Percentiles rank a stretch among this genome's conserved stretches.
phyloP scores from a whole-genome alignment of 495 filamentous ascomycete genomes.

The Aspergillus kassunensis region DNA sequence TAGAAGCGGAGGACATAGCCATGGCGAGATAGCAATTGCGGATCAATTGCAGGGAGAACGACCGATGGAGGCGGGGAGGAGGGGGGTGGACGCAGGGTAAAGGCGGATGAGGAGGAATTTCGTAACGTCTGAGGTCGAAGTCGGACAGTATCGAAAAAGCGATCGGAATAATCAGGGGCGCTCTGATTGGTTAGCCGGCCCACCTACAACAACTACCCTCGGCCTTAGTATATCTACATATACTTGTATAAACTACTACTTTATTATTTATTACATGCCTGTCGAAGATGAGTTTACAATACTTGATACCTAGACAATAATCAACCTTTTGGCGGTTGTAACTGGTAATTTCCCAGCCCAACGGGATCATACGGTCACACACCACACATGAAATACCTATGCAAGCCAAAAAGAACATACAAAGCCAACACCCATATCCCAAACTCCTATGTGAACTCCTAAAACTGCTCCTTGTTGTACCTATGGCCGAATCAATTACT shows the following conservation, averaged over 20 bases:
- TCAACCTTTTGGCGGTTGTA: too few relatives aligned
- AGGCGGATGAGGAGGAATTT: conserved; percentile 32
- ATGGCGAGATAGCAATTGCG: conserved; percentile 40
- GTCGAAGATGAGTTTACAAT: too few relatives aligned
- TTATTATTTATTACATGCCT: too few relatives aligned
- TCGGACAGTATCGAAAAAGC: conserved; percentile 39
- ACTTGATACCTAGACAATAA: too few relatives aligned
- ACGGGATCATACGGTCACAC: background rate
- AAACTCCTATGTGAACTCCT: conserved; percentile 26
- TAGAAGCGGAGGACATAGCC: conserved; percentile 47
- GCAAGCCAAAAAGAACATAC: conserved; percentile 10
- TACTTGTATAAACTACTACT: background rate
- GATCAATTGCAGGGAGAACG: conserved; percentile 34
- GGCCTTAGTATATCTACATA: background rate
- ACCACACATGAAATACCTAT: background rate
- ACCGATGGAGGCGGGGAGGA: conserved; percentile 17
- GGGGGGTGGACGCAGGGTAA: conserved; percentile 20
- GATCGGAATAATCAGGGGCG: conserved; percentile 42
- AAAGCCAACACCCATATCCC: conserved; percentile 7
- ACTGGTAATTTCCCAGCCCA: background rate
- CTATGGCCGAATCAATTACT: conserved; percentile 20
- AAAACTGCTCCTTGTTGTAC: background rate
- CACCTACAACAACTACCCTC: conserved; percentile 7
- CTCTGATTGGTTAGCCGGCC: conserved; percentile 39
- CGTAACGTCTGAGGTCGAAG: conserved; percentile 29